Evolutionary conservation across 495 filamentous ascomycete species (phyloP).

Genomic region (Trichoderma erinaceum): DNA sequence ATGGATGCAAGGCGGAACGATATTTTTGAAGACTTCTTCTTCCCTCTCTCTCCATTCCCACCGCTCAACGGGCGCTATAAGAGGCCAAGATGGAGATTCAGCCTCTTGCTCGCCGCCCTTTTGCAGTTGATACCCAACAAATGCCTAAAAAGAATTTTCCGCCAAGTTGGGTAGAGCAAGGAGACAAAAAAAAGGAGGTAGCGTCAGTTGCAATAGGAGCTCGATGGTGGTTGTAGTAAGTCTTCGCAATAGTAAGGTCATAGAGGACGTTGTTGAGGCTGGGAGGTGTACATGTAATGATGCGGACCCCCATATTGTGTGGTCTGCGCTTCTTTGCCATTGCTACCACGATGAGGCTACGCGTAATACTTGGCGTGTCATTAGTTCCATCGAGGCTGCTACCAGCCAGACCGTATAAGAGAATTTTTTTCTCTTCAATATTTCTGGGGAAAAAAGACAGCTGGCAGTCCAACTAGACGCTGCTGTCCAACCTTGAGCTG

Average conservation of each 20-base stretch:
- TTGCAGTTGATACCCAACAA: constrained; percentile 6
- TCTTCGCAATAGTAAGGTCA: background rate
- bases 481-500: background rate
- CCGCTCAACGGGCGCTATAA: constrained; percentile 3
- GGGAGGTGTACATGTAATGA: background rate
- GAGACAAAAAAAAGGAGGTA: background rate
- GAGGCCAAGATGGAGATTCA: background rate
- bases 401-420: background rate
- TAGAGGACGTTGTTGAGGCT: background rate
- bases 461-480: background rate
- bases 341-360: background rate
- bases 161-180: background rate
- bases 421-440: background rate
- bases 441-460: background rate
- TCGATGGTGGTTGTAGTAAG: background rate
- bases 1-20: background rate
- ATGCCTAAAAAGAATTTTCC: background rate
- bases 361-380: background rate
- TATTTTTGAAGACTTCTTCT: background rate
- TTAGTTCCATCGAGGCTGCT: background rate
- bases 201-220: background rate
- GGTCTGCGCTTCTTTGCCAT: background rate
- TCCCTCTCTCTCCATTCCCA: background rate
- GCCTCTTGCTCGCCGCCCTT: background rate
- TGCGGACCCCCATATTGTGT: background rate